Evolutionary conservation across 2,329 filamentous ascomycete species (phyloP).

Genomic region (Westerdykella sp.): DNA sequence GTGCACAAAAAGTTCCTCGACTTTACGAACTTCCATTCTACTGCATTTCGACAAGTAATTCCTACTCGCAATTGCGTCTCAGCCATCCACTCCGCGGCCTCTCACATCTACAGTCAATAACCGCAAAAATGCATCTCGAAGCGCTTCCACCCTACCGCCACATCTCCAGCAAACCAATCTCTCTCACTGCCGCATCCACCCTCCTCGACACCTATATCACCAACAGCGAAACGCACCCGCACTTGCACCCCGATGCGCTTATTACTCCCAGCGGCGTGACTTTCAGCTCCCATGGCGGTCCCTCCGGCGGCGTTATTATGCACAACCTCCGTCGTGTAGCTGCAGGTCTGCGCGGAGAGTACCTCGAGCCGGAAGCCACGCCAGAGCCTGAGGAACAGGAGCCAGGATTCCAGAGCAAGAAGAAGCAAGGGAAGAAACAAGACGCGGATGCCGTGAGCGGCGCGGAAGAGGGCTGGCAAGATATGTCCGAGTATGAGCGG

Average conservation of each 20-base stretch:
- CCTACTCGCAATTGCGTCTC: background rate
- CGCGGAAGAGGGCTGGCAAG: conserved; percentile 33
- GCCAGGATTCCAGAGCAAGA: conserved; percentile 6
- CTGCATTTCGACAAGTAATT: background rate
- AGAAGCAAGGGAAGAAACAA: conserved; percentile 4
- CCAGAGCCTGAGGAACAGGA: conserved; percentile 35
- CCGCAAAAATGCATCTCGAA: conserved; percentile 28
- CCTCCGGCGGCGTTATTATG: conserved; percentile 44
- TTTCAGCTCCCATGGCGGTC: conserved; percentile 40
- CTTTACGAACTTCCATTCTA: background rate
- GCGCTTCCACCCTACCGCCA: conserved; percentile 35
- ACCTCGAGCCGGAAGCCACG: conserved; percentile 40
- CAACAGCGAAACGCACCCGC: conserved; percentile 36
- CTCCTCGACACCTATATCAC: conserved; percentile 39
- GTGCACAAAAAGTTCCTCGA: conserved; percentile 29
- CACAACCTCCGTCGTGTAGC: conserved; percentile 50
- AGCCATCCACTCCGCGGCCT: background rate
- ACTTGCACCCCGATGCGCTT: conserved; percentile 46
- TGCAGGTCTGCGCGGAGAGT: conserved; percentile 48
- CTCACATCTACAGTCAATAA: background rate
- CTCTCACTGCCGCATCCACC: conserved; percentile 27
- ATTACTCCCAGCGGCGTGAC: conserved; percentile 39
- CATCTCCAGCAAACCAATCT: conserved; percentile 26
- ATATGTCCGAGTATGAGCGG: conserved; percentile 41
- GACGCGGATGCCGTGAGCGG: conserved; percentile 2